phyloP scores from a whole-genome alignment of 2,329 filamentous ascomycete species.

The Aspergillus udagawae region DNA sequence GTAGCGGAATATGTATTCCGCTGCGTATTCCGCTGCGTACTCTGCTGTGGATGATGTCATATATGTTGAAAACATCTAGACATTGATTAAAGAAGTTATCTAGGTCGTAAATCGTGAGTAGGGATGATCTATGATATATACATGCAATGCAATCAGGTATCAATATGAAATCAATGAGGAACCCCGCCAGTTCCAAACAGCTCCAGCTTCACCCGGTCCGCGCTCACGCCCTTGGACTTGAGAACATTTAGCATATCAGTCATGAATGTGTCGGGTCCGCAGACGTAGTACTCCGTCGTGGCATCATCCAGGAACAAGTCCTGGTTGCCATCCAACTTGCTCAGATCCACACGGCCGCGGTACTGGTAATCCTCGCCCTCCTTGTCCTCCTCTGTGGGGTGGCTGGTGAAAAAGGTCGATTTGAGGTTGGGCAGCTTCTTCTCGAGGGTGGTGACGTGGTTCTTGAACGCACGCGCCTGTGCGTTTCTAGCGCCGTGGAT shows the following conservation, averaged over 20 bases:
- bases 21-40: not conserved
- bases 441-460: conserved; percentile 47
- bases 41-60: not conserved
- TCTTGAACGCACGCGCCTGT: conserved; percentile 49
- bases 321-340: conserved; percentile 46
- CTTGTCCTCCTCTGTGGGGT: conserved; percentile 43
- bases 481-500: conserved; percentile 54
- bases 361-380: conserved; percentile 57
- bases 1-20: not conserved
- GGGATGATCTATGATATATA: not conserved
- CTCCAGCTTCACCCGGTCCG: conserved; percentile 60
- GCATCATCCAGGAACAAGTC: conserved; percentile 53
- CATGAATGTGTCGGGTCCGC: conserved; percentile 70
- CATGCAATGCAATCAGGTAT: not conserved
- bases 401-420: conserved; percentile 56
- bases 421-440: conserved; percentile 45
- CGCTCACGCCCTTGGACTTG: conserved; percentile 51
- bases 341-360: conserved; percentile 55
- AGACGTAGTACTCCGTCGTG: conserved; percentile 64
- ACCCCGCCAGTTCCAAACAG: conserved; percentile 56
- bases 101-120: not conserved
- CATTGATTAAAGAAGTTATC: not conserved
- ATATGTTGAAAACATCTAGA: not conserved
- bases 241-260: conserved; percentile 52
- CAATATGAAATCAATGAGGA: not conserved